Evolutionary conservation across 164 flowering plant genomes (phyloP), one percentile per base, ranked within the genome.

Genomic region (Umbilicus rupestris): DNA sequence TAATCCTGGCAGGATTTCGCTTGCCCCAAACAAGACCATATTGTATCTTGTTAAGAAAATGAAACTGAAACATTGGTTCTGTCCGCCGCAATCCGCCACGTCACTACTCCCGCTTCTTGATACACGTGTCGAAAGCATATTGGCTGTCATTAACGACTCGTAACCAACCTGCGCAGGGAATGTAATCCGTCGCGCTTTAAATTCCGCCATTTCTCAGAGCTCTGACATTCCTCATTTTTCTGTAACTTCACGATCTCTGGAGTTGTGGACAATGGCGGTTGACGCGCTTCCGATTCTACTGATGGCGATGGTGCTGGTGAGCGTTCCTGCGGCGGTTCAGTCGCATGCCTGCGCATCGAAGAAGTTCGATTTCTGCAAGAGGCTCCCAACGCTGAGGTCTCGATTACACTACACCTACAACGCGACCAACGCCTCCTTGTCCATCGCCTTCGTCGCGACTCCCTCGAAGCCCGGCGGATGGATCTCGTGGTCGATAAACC

Each of bases 401-500:
- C 29, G 20, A 37, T 3, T 63, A 10, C 65, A 39, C 65, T 63
- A 41, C 45, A 63, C 45, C 28, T 33, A 63, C 46, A 41, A 63
- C 65, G 42, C 65, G 2, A 35, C 65, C 26, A 63, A 63, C 65
- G 42, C 28, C 3, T 63, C 65, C 45, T 19, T 63, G 1, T 63
- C 65, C 45, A 35, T 63, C 42, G 65, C 45, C 17, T 63, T 33
- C 65, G 20, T 39, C 45, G 28, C 65, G 26, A 37, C 45, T 37
- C 65, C 65, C 1, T 37, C 65, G 22, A 33, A 17, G 12, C 37
- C 31, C 0, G 45, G 12, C 45, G 65, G 65, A 10, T 63, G 65
- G 65, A 31, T 63, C 26, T 17, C 65, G 5, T 63, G 65, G 65
- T 10, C 65, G 1, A 63, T 63, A 10, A 63, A 63, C 46, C 65